Percentiles rank a stretch among this genome's conserved stretches.
Conservation (phyloP, 257 asterid genomes). For the Anisodus acutangulus region DNA sequence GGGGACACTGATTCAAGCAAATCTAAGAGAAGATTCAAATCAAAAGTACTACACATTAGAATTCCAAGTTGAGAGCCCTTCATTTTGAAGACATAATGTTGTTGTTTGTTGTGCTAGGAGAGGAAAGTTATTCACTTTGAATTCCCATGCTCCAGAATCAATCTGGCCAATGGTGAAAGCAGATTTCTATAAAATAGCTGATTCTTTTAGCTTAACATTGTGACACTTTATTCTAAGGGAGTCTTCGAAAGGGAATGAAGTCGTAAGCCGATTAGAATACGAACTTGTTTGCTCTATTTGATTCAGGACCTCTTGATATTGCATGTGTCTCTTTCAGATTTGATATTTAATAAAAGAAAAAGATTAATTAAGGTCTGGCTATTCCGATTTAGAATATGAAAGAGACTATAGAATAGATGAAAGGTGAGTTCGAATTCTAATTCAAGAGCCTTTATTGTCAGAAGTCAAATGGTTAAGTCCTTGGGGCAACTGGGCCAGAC, state of each 20-base stretch:
- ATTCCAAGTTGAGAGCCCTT: slow-evolving; percentile 63
- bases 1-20: slow-evolving; percentile 55
- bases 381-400: no score
- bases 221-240: neutral
- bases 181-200: slow-evolving; percentile 60
- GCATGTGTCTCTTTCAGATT: neutral
- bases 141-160: slow-evolving; percentile 81
- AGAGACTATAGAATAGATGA: no score
- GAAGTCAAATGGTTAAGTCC: no score
- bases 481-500: no score
- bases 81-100: slow-evolving; percentile 69
- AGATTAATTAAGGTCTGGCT: neutral
- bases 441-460: no score
- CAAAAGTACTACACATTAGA: slow-evolving; percentile 71
- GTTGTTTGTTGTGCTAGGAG: slow-evolving; percentile 71
- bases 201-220: slow-evolving; percentile 54
- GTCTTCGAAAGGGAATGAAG: neutral
- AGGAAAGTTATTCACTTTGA: slow-evolving; percentile 71
- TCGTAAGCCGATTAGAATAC: neutral
- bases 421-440: no score
- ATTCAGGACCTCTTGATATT: neutral
- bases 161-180: slow-evolving; percentile 65
- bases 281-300: neutral
- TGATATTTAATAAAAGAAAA: neutral
- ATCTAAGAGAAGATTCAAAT: slow-evolving; percentile 55